Conservation (phyloP, 148 eudicot genomes). For the Camellia japonica region DNA sequence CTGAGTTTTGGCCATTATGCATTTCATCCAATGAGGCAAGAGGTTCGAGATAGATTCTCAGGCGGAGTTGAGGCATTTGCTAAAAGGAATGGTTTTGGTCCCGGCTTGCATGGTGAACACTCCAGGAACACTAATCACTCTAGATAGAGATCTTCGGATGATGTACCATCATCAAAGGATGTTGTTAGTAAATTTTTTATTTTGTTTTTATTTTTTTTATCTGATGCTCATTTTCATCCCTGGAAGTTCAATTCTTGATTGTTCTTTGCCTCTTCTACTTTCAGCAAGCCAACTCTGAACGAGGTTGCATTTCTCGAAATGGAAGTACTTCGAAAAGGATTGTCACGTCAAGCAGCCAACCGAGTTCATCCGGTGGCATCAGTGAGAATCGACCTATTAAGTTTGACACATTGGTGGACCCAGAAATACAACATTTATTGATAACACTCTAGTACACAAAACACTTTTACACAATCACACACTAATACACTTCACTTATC, state of each 20-base stretch:
- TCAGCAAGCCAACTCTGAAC: conserved; percentile 31
- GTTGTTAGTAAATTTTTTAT: conserved; percentile 41
- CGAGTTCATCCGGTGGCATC: conserved; percentile 80
- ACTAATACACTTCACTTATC: no score
- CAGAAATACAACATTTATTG: no score
- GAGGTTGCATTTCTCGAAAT: conserved; percentile 61
- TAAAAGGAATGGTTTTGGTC: conserved; percentile 52
- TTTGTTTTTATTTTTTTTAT: not conserved
- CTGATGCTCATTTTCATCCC: not conserved
- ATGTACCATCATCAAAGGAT: conserved; percentile 62
- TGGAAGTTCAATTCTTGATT: not conserved
- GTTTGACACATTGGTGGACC: no score
- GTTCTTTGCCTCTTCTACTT: not conserved
- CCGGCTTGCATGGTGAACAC: conserved; percentile 62
- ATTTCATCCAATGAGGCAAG: conserved; percentile 49
- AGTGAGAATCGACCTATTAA: conserved; percentile 42
- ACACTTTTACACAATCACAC: no score
- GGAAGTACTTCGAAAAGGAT: conserved; percentile 77
- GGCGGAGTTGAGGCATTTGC: conserved; percentile 78
- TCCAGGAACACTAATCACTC: conserved; percentile 59
- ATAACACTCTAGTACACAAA: no score
- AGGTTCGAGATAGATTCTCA: conserved; percentile 65
- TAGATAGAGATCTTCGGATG: conserved; percentile 46
- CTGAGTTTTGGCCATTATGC: not conserved
- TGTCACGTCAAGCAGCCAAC: conserved; percentile 65